Evolutionary conservation across 1,284 basidiomycete genomes (phyloP).

Genomic region (Naganishia cerealis): DNA sequence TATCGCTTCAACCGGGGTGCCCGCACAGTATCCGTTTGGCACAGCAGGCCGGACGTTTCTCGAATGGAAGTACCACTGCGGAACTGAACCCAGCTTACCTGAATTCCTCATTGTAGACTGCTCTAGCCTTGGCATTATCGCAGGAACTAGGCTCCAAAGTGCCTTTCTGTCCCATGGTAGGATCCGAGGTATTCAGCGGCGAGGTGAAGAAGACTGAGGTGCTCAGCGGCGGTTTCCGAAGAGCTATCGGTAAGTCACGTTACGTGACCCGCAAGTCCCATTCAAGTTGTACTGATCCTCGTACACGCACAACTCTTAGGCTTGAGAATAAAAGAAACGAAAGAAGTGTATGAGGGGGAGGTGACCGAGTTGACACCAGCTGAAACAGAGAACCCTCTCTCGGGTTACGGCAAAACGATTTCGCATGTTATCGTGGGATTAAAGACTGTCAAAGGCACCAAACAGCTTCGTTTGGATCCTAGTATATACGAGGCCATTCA

Average conservation of each 20-base stretch:
- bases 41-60: not conserved
- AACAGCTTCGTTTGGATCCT: conserved; percentile 91
- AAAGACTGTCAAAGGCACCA: conserved; percentile 98
- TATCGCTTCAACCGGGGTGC: no score
- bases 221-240: conserved; percentile 88
- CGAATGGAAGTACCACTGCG: not conserved
- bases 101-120: conserved; percentile 68
- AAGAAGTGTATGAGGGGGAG: conserved; percentile 98
- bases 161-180: conserved; percentile 98
- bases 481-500: conserved; percentile 95
- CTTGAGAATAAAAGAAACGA: conserved; percentile 94
- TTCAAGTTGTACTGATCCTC: not conserved
- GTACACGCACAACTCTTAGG: conserved; percentile 58
- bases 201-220: conserved; percentile 99
- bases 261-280: not conserved
- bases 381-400: conserved; percentile 90
- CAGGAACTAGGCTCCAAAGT: conserved; percentile 93
- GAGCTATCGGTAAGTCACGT: conserved; percentile 80
- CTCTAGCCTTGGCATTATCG: conserved; percentile 86
- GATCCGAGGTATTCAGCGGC: conserved; percentile 91
- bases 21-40: not conserved
- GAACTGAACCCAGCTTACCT: not conserved
- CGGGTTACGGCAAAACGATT: conserved; percentile 97
- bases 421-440: conserved; percentile 94
- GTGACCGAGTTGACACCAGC: conserved; percentile 94